These are phyloP conservation scores for Boletus edulis DNA, from an alignment of 768 basidiomycete genomes.

Conservation along the genomic window DNA sequence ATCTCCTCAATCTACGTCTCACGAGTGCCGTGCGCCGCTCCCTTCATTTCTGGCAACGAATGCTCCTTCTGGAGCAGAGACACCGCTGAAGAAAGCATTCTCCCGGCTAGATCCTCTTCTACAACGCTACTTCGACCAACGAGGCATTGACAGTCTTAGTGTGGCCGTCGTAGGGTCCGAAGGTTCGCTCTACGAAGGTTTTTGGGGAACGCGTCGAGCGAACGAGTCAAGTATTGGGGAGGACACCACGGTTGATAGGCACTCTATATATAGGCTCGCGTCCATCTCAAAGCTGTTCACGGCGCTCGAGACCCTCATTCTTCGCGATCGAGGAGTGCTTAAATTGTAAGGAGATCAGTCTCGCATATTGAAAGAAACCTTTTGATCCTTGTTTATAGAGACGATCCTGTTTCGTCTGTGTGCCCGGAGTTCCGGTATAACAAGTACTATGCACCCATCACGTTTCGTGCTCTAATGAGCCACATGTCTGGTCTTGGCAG, in stretches of 20 bases:
- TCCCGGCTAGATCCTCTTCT: constrained; percentile 5
- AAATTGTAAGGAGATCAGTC: constrained; percentile 30
- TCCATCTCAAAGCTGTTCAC: constrained; percentile 53
- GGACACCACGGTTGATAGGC: constrained; percentile 31
- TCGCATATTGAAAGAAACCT: neutral
- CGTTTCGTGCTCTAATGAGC: constrained; percentile 41
- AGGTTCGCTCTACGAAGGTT: constrained; percentile 44
- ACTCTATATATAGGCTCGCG: constrained; percentile 52
- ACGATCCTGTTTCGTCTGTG: constrained; percentile 43
- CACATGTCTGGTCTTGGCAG: constrained; percentile 36
- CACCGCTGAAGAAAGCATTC: constrained; percentile 7
- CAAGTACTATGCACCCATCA: constrained; percentile 30
- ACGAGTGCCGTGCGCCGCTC: constrained; percentile 17
- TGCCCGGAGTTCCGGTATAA: constrained; percentile 23
- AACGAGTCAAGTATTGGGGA: constrained; percentile 37
- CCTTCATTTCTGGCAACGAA: constrained; percentile 14
- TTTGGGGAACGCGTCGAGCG: constrained; percentile 42
- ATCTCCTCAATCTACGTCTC: neutral
- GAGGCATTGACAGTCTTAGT: constrained; percentile 48
- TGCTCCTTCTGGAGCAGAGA: constrained; percentile 14
- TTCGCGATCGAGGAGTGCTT: constrained; percentile 44
- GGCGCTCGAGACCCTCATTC: constrained; percentile 45
- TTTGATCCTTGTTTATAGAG: constrained; percentile 26
- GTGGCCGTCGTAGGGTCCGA: constrained; percentile 46
- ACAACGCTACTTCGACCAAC: constrained; percentile 20